Percentiles rank a stretch among this genome's conserved stretches.
These are phyloP conservation scores for Pueraria montana DNA, from an alignment of 306 rosid species.

Conservation along the genomic window DNA sequence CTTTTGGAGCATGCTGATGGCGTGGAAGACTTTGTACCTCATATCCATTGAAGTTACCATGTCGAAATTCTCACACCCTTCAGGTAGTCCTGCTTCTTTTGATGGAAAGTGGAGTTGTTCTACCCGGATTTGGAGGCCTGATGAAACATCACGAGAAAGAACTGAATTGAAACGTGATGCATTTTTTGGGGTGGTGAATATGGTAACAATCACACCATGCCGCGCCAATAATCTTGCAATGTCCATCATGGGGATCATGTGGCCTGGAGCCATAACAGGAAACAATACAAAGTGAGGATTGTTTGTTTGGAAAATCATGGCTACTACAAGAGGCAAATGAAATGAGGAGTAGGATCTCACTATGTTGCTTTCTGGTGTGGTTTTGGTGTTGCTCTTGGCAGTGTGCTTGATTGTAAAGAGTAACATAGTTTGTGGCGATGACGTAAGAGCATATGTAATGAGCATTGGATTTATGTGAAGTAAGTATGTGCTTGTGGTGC, in stretches of 20 bases:
- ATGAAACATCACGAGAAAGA: slow-evolving; percentile 47
- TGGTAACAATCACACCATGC: slow-evolving; percentile 49
- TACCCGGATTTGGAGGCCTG: slow-evolving; percentile 46
- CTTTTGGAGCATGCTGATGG: slow-evolving; percentile 43
- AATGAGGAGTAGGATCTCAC: neutral
- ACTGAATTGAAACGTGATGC: slow-evolving; percentile 48
- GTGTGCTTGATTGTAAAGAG: neutral
- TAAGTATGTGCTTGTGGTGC: neutral
- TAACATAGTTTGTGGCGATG: slow-evolving; percentile 9
- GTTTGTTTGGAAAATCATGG: slow-evolving; percentile 42
- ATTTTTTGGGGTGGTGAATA: slow-evolving; percentile 58
- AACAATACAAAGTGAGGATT: slow-evolving; percentile 47
- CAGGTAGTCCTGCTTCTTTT: slow-evolving; percentile 59
- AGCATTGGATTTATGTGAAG: neutral
- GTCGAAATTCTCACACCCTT: slow-evolving; percentile 66
- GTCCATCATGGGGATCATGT: slow-evolving; percentile 55
- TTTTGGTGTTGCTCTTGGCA: too few species aligned
- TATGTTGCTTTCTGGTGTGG: neutral
- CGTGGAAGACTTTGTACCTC: slow-evolving; percentile 3
- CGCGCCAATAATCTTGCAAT: slow-evolving; percentile 57
- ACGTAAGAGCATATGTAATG: slow-evolving; percentile 54
- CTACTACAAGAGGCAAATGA: too few species aligned
- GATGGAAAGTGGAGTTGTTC: slow-evolving; percentile 45
- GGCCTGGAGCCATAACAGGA: slow-evolving; percentile 59
- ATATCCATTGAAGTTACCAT: slow-evolving; percentile 34